These are phyloP conservation scores for Suhomyces guaymorum DNA, from an alignment of 1,139 yeast genomes.

Conservation along the genomic window DNA sequence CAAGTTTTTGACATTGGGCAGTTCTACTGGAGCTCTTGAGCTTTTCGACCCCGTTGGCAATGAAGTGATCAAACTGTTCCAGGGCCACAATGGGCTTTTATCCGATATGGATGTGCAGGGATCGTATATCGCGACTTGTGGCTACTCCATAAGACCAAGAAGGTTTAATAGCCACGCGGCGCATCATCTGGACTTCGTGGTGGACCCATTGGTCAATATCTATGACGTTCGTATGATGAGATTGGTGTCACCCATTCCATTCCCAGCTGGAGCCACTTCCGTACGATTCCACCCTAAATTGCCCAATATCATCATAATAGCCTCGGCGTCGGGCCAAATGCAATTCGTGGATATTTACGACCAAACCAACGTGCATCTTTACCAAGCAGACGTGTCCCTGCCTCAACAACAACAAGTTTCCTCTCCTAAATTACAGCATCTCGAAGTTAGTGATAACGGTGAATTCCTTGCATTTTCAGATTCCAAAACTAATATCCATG, in stretches of 20 bases:
- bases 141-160: conserved; percentile 60
- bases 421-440: conserved; percentile 41
- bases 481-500: conserved; percentile 59
- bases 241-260: conserved; percentile 78
- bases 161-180: conserved; percentile 20
- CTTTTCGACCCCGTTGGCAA: conserved; percentile 71
- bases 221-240: conserved; percentile 78
- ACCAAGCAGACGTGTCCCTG: conserved; percentile 60
- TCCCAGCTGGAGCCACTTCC: conserved; percentile 86
- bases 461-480: conserved; percentile 75
- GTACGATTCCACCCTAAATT: conserved; percentile 85
- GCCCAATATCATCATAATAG: conserved; percentile 74
- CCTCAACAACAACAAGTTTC: conserved; percentile 6
- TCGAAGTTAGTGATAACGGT: conserved; percentile 78
- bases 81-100: conserved; percentile 73
- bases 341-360: conserved; percentile 84
- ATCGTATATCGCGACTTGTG: conserved; percentile 77
- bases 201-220: conserved; percentile 81
- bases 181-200: conserved; percentile 29
- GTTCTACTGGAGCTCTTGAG: conserved; percentile 67
- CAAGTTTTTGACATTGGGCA: conserved; percentile 61
- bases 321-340: conserved; percentile 76
- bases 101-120: conserved; percentile 81
- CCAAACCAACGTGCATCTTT: conserved; percentile 63
- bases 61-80: conserved; percentile 56